Base-by-base conservation (phyloP, 2,329 filamentous ascomycete genomes). In the Tolypocladium cylindrosporum region DNA sequence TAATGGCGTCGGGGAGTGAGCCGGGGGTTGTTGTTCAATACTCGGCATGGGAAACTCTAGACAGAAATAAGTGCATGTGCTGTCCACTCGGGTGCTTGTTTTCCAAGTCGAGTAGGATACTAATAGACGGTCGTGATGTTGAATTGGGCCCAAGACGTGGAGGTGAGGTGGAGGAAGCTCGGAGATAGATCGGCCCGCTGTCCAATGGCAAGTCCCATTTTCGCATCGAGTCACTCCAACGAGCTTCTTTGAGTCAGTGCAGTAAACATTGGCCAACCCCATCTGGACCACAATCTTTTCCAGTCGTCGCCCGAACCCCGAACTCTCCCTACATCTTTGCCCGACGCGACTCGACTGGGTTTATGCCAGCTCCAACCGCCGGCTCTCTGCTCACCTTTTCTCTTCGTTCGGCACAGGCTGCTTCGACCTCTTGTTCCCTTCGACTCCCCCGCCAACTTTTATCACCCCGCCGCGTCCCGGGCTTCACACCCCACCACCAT, bases 331-430 rank as follows among this genome's bases (percentile, higher is more conserved):
- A n/a, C 31, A 5, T 27, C 31, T 16, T 52, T 37, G 48, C 19
- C 53, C 53, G 24, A 42, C 39, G 24, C 39, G 7, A 4, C 37
- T 41, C 41, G 54, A 43, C 40, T 36, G 40, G 4, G n/a, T 48
- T 50, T 40, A 57, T 57, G 56, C 51, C 56, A 21, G 36, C 51
- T 27, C 21, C 41, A 16, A 16, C 14, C 27, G 16, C 41, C 36
- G 16, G 52, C 56, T 36, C 41, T 40, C 19, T 55, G 42, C 42
- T 48, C 56, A 16, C 21, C 21, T 19, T 40, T 50, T 42, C 31
- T 19, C 56, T 57, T 50, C 52, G 51, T 55, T 55, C 41, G 34
- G 42, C 56, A 57, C 56, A 34, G 56, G 56, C 50, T 54, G 56
- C 56, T 50, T 27, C 24, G 45, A 52, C 36, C 52, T 39, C 24